A percentile compares a stretch with the other conserved stretches of the same genome.
Evolutionary conservation across 345 rosid genomes (phyloP).

Genomic region (Garcia nutans): DNA sequence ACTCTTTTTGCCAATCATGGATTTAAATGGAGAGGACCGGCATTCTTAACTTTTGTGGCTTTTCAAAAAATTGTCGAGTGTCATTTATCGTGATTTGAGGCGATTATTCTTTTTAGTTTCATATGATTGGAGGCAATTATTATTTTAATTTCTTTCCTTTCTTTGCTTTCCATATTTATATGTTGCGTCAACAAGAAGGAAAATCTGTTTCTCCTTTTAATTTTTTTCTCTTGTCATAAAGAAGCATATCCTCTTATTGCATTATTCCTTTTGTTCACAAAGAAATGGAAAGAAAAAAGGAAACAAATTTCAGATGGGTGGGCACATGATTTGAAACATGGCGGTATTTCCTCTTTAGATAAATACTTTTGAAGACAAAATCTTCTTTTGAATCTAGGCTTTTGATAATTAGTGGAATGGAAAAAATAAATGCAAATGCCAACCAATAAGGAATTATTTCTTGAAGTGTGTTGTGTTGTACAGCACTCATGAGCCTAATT

Average conservation of each 20-base stretch:
- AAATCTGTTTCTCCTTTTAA: neutral
- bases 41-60: no score
- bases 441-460: neutral
- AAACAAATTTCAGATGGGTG: neutral
- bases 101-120: neutral
- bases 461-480: neutral
- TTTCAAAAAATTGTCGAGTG: no score
- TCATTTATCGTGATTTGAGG: neutral
- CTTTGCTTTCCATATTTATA: neutral
- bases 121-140: neutral
- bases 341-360: neutral
- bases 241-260: no score
- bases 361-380: neutral
- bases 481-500: neutral
- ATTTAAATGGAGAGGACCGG: neutral
- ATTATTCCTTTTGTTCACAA: no score
- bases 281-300: no score
- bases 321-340: neutral
- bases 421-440: neutral
- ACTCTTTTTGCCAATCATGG: neutral
- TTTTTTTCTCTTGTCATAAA: neutral
- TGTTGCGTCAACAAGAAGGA: neutral
- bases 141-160: neutral
- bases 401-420: neutral
- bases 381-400: neutral